Evolutionary conservation across 306 rosid genomes (phyloP).

Genomic region (Acmispon strigosus): DNA sequence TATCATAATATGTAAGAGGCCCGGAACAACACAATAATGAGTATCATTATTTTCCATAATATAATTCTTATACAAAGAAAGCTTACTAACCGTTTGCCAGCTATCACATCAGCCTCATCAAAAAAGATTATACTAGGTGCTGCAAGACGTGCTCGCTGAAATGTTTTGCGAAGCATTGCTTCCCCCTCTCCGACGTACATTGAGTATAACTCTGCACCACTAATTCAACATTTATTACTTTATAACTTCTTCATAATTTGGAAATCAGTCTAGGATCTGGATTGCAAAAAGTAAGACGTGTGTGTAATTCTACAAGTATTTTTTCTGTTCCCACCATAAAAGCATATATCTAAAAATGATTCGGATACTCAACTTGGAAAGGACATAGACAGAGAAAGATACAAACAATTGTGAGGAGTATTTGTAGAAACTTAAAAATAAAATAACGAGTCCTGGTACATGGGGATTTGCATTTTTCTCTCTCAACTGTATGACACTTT

Average conservation of each 20-base stretch:
- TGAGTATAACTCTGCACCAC: conserved; percentile 89
- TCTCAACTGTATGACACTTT: neutral
- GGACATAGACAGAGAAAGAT: neutral
- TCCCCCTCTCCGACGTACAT: conserved; percentile 98
- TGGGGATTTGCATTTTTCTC: neutral
- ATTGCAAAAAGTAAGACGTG: neutral
- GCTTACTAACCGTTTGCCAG: conserved; percentile 73
- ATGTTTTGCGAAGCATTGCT: conserved; percentile 74
- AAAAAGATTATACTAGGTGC: conserved; percentile 89
- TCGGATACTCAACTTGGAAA: neutral
- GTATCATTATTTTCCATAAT: neutral
- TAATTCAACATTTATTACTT: conserved; percentile 37
- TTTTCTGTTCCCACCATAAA: too few species aligned
- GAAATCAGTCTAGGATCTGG: conserved; percentile 4
- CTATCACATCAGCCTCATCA: conserved; percentile 90
- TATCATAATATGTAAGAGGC: neutral
- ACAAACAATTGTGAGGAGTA: neutral
- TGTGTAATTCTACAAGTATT: too few species aligned
- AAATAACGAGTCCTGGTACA: neutral
- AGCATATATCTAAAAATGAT: neutral
- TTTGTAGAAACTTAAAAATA: neutral
- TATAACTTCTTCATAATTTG: neutral
- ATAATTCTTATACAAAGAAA: neutral
- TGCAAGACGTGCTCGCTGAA: conserved; percentile 79
- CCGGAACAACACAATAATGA: neutral